Conservation (phyloP, 805 yeast genomes). For the Lachancea waltii region DNA sequence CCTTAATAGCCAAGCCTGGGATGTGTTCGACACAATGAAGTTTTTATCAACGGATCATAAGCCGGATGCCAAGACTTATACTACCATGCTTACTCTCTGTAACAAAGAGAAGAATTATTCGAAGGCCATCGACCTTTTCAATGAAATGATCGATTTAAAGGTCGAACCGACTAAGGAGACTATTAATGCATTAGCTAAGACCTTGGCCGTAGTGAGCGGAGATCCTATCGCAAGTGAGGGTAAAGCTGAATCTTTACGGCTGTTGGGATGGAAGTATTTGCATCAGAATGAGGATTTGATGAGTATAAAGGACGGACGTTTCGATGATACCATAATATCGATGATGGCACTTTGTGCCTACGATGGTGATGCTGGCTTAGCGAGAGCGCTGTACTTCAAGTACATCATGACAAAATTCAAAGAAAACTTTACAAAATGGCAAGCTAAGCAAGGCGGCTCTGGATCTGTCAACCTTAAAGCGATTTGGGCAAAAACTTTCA, state of each 20-base stretch:
- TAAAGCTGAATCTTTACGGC: conserved; percentile 22
- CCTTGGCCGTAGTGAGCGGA: conserved; percentile 25
- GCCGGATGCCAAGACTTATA: conserved; percentile 65
- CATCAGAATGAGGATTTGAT: conserved; percentile 46
- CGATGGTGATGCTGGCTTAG: conserved; percentile 69
- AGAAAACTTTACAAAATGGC: conserved; percentile 9
- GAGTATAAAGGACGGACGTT: conserved; percentile 10
- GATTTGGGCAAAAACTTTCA: conserved; percentile 27
- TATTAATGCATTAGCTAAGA: conserved; percentile 19
- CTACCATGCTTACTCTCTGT: conserved; percentile 62
- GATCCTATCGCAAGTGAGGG: conserved; percentile 27
- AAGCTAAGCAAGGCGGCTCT: conserved; percentile 5
- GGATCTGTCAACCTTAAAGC: conserved; percentile 4
- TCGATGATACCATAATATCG: conserved; percentile 26
- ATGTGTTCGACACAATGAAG: conserved; percentile 79
- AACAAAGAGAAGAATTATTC: conserved; percentile 59
- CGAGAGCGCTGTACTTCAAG: conserved; percentile 59
- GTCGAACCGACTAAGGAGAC: conserved; percentile 20
- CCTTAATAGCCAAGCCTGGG: conserved; percentile 46
- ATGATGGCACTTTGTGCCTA: conserved; percentile 72
- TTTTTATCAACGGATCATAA: conserved; percentile 58
- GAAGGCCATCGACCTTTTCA: conserved; percentile 66
- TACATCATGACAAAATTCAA: conserved; percentile 33
- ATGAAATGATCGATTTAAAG: conserved; percentile 49
- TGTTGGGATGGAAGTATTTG: conserved; percentile 70